Base-by-base conservation (phyloP, 495 filamentous ascomycete genomes). In the Penicillium fimorum region DNA sequence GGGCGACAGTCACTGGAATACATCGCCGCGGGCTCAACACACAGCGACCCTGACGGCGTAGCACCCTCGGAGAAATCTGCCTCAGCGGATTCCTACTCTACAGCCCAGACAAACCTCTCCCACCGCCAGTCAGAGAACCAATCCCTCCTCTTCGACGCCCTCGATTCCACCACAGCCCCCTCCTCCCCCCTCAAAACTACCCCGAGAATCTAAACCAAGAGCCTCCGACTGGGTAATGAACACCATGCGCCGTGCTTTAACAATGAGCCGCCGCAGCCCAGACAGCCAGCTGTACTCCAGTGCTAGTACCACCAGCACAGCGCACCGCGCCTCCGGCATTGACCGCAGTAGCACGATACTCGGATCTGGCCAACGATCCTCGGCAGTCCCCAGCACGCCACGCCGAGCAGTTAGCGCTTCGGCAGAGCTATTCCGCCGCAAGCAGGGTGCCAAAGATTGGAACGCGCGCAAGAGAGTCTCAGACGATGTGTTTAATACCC, bases 41-140 rank as follows among this genome's bases (percentile, higher is more conserved):
- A 66, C 25, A 67, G 61, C 49, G 65, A 69, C n/a, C 47, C 53
- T 5, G 66, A 72, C 46, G 62, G 60, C 17, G 47, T 64, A 15
- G 54, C 65, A 7, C 59, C 66, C 3, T 65, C 65, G 9, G 75
- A 74, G 13, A 73, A 75, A 22, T 71, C 70, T n/a, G 65, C 66
- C 12, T 74, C 76, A 38, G 64, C 81, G n/a, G 84, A 84, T 24
- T 87, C 81, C 47, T 91, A 86, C 66, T 83, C 79, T 37, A 91
- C 89, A 0, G 88, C 87, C 7, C 77, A 79, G 17, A 83, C 83
- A 15, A 80, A 78, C 18, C 82, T 89, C 56, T 74, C 77, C 2
- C 76, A 80, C 17, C 75, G 86, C 11, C 87, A 87, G 59, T 78
- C 80, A 9, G 87, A 93, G 65, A 86, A 83, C 0, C 85, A 88